Percentiles rank a stretch among this genome's conserved stretches.
Evolutionary conservation across 345 rosid species (phyloP).

Genomic region (Trapa incisa): DNA sequence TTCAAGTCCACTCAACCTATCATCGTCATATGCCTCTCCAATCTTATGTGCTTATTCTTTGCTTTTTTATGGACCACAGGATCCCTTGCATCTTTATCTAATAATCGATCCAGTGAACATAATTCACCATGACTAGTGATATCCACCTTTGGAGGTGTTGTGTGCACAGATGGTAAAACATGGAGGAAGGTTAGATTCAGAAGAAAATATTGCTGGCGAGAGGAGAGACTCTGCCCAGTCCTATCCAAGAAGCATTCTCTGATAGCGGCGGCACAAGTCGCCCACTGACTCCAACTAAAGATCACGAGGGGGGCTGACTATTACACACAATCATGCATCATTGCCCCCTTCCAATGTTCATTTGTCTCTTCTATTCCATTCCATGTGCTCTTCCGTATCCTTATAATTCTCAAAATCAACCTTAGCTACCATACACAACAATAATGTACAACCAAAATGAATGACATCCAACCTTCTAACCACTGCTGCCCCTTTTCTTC

Average conservation of each 20-base stretch:
- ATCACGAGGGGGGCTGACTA: constrained; percentile 6
- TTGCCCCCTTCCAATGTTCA: background rate
- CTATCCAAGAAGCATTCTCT: no score
- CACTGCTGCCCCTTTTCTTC: background rate
- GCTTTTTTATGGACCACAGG: no score
- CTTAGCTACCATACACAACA: background rate
- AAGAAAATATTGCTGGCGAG: background rate
- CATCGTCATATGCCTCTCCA: no score
- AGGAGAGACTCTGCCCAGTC: no score
- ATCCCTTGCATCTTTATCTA: no score
- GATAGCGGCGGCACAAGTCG: background rate
- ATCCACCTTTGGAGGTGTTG: no score
- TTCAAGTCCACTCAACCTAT: no score
- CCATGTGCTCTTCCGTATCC: background rate
- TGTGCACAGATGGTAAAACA: no score
- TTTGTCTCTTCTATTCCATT: no score
- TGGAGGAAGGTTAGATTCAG: background rate
- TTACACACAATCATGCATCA: background rate
- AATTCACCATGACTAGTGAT: no score
- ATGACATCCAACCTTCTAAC: constrained; percentile 6
- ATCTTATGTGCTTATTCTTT: no score
- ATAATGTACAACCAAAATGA: background rate
- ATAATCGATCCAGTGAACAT: no score
- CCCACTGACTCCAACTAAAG: constrained; percentile 10
- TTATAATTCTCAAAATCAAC: background rate